Conservation (phyloP, 306 rosid species). For the Malus orientalis region DNA sequence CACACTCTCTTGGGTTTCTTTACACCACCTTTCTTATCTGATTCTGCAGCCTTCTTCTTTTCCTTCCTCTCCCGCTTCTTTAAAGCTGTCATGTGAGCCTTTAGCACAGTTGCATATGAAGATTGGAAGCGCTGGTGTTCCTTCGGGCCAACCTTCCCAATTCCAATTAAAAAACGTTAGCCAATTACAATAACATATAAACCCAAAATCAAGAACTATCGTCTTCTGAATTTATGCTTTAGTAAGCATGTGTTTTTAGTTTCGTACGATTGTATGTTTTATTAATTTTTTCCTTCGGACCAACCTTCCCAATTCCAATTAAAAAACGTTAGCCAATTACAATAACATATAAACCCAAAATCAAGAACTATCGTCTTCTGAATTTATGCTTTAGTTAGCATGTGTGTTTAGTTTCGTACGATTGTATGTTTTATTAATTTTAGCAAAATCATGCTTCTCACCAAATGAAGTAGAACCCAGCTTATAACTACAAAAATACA, state of each 20-base stretch:
- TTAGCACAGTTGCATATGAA: conserved; percentile 87
- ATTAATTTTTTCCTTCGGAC: conserved; percentile 50
- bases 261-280: not conserved
- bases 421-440: not conserved
- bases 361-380: not conserved
- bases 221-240: not conserved
- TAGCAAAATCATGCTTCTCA: no score
- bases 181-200: not conserved
- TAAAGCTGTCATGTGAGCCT: conserved; percentile 95
- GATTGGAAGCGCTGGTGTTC: conserved; percentile 97
- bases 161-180: not conserved
- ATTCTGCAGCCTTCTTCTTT: conserved; percentile 72
- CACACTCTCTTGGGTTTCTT: conserved; percentile 39
- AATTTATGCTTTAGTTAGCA: not conserved
- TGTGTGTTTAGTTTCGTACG: not conserved
- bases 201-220: not conserved
- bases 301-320: conserved; percentile 52
- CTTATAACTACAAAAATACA: no score
- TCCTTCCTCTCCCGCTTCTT: conserved; percentile 98
- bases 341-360: not conserved
- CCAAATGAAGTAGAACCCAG: no score
- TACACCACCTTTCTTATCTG: conserved; percentile 44
- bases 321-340: not conserved
- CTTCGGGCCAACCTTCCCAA: conserved; percentile 81
- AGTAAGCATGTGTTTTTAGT: not conserved